Evolutionary conservation across 2,329 filamentous ascomycete genomes (phyloP).

Genomic region (Aspergillus brunneoviolaceus): DNA sequence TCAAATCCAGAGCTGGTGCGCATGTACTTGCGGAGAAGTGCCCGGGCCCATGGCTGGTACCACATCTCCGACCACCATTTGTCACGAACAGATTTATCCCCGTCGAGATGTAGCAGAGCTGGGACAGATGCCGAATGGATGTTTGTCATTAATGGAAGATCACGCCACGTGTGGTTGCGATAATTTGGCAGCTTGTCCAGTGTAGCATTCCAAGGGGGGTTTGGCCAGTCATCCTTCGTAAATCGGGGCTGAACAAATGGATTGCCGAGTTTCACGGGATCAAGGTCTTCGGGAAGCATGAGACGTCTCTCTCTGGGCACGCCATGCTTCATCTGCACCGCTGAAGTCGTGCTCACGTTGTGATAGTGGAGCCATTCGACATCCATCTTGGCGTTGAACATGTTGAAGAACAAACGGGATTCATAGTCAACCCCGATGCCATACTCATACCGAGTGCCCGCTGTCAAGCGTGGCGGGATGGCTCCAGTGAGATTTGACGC

Average conservation of each 20-base stretch:
- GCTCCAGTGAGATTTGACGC: slow-evolving; percentile 38
- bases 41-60: slow-evolving; percentile 50
- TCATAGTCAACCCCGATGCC: slow-evolving; percentile 55
- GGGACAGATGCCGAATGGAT: slow-evolving; percentile 50
- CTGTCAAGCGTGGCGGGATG: slow-evolving; percentile 31
- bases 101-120: slow-evolving; percentile 44
- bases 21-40: slow-evolving; percentile 51
- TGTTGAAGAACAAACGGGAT: slow-evolving; percentile 51
- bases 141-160: slow-evolving; percentile 49
- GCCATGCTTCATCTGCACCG: slow-evolving; percentile 35
- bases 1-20: slow-evolving; percentile 45
- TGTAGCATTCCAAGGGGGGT: slow-evolving; percentile 35
- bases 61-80: slow-evolving; percentile 50
- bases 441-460: slow-evolving; percentile 48
- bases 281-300: slow-evolving; percentile 39
- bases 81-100: slow-evolving; percentile 32
- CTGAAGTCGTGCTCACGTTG: slow-evolving; percentile 37
- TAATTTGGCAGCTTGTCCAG: slow-evolving; percentile 47
- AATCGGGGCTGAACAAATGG: slow-evolving; percentile 37
- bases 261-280: slow-evolving; percentile 26
- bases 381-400: slow-evolving; percentile 40
- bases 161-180: slow-evolving; percentile 42
- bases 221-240: slow-evolving; percentile 26
- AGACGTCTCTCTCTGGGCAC: slow-evolving; percentile 41
- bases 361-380: slow-evolving; percentile 44